These are phyloP conservation scores for Mucor sp. DNA, from an alignment of 371 early-diverging fungal species.

Conservation along the genomic window DNA sequence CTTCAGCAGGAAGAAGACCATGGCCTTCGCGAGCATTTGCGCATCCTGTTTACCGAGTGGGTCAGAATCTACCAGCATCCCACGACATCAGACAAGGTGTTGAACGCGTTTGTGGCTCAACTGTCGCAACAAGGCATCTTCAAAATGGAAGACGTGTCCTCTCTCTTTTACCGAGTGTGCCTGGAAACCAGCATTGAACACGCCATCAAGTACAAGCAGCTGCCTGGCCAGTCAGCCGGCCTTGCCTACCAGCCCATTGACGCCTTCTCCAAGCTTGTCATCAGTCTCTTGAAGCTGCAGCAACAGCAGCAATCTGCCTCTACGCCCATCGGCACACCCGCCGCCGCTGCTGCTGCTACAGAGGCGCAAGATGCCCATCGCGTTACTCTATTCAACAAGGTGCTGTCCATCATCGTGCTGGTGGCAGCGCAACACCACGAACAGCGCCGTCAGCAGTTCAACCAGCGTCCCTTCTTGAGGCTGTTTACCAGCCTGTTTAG, in stretches of 20 bases:
- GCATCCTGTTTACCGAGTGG: constrained; percentile 86
- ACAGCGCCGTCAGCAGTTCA: constrained; percentile 76
- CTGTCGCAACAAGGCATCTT: constrained; percentile 81
- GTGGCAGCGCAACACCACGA: constrained; percentile 86
- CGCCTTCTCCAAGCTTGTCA: constrained; percentile 82
- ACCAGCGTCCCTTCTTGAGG: constrained; percentile 92
- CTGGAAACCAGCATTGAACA: constrained; percentile 82
- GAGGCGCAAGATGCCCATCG: constrained; percentile 41
- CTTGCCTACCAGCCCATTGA: constrained; percentile 79
- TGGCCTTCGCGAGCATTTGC: constrained; percentile 69
- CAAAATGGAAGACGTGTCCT: constrained; percentile 72
- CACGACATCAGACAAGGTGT: constrained; percentile 73
- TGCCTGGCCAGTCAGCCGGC: constrained; percentile 45
- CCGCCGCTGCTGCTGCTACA: constrained; percentile 7
- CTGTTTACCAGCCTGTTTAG: constrained; percentile 83
- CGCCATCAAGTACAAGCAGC: constrained; percentile 66
- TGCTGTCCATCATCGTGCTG: constrained; percentile 83
- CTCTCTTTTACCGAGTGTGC: constrained; percentile 88
- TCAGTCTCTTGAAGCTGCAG: constrained; percentile 61
- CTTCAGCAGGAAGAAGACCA: constrained; percentile 38
- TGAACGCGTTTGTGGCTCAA: constrained; percentile 65
- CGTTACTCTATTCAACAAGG: constrained; percentile 68
- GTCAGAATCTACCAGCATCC: constrained; percentile 84
- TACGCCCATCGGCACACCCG: constrained; percentile 11
- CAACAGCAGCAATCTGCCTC: constrained; percentile 26